Base-by-base conservation (phyloP, 192 early-diverging fungal genomes). In the Backusella morwellensis region DNA sequence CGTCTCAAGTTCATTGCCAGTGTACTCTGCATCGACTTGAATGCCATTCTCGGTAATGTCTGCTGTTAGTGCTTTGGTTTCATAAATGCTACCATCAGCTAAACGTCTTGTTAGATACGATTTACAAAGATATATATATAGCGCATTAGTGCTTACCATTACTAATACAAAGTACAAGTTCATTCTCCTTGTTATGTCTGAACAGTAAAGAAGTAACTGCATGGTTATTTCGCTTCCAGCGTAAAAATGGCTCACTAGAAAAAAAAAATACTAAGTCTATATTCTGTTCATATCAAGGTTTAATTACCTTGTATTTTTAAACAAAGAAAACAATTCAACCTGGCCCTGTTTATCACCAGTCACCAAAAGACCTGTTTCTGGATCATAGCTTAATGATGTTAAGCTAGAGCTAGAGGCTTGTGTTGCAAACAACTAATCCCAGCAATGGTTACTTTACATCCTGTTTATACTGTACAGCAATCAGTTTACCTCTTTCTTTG, bases 341-440 rank as follows among this genome's bases (percentile, higher is more conserved):
- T 86, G 79, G 2, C 87, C 87, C n/a, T 86, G 59, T 26, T 76
- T 70, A n/a, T 81, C 81, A 70, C 87, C 87, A 23, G 79, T 75
- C 11, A 70, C 82, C 1, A 84, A 47, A 8, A 85, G 29, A 14
- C 75, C 77, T 63, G 78, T 77, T 54, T 82, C 73, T 12, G 75
- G 47, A 5, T 82, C 80, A 70, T 79, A 88, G 3, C 78, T 77
- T 70, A 85, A 82, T 6, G 84, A 44, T 29, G 80, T 70, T 34
- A 83, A 40, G 14, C 84, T 70, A 0, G 73, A 44, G 59, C 73
- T 77, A 29, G 78, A 78, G 38, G 72, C 72, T 7, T 81, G 77
- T 42, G 81, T 73, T 42, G 75, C 69, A 70, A 88, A 88, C 7
- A 81, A 66, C 85, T 88, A 32, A 21, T 40, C 21, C 34, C n/a